Evolutionary conservation across 148 eudicot species (phyloP).

Genomic region (Fagopyrum esculentum): DNA sequence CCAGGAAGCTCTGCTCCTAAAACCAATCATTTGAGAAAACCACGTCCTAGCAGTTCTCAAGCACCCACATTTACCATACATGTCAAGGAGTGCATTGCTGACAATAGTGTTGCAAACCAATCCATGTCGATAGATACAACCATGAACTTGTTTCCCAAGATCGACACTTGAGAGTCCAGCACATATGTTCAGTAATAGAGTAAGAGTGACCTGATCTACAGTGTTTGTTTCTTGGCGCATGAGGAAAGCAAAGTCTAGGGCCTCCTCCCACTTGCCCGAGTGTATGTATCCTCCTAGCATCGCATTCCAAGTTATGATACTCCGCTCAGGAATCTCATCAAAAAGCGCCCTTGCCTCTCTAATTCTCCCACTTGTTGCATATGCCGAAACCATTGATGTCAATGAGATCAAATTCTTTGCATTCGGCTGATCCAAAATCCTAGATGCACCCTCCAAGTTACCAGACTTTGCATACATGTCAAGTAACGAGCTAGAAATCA

Average conservation of each 20-base stretch:
- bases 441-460: slow-evolving; percentile 42
- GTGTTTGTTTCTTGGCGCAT: slow-evolving; percentile 27
- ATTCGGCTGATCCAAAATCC: slow-evolving; percentile 31
- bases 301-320: slow-evolving; percentile 64
- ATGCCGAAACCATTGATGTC: slow-evolving; percentile 66
- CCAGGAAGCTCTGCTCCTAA: slow-evolving; percentile 59
- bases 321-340: slow-evolving; percentile 58
- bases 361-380: slow-evolving; percentile 39
- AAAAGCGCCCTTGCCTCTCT: slow-evolving; percentile 59
- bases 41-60: slow-evolving; percentile 41
- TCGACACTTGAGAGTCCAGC: slow-evolving; percentile 58
- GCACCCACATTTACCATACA: slow-evolving; percentile 78
- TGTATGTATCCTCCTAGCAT: slow-evolving; percentile 63
- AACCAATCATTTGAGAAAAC: slow-evolving; percentile 48
- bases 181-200: slow-evolving; percentile 45
- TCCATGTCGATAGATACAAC: slow-evolving; percentile 45
- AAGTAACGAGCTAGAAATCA: slow-evolving; percentile 47
- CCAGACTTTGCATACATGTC: slow-evolving; percentile 56
- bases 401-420: slow-evolving; percentile 38
- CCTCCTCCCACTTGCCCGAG: slow-evolving; percentile 49
- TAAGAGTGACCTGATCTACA: slow-evolving; percentile 43
- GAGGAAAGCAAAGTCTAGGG: slow-evolving; percentile 39
- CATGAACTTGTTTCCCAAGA: slow-evolving; percentile 74
- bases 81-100: slow-evolving; percentile 62
- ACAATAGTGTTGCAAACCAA: slow-evolving; percentile 29